Evolutionary conservation across 345 rosid species (phyloP), one percentile per base, ranked within the genome.

Genomic region (Arabis hirsuta): DNA sequence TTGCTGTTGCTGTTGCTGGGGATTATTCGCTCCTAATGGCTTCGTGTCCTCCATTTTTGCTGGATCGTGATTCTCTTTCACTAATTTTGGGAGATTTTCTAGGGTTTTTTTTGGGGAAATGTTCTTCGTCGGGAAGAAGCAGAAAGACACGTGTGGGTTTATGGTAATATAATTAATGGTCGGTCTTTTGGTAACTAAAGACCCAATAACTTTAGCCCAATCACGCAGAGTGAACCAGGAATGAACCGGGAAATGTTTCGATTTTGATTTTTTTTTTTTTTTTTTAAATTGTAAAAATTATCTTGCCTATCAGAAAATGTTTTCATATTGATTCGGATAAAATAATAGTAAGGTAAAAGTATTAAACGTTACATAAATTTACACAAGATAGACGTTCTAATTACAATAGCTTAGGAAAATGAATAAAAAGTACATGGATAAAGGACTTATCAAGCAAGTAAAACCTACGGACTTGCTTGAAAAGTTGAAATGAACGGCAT

Each of bases 31-130:
- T 16, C 29, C 69, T 69, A 36, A 26, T 27, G 79, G 71, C 71
- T 76, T 69, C 22, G 79, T 69, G 31, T 76, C 79, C 42, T 76
- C 79, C 79, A 73, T 73, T 55, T 71, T 44, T 14, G 9, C 20
- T 11, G 38, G 38, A 34, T 6, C 8, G 38, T 34, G 38, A 34
- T 34, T n/a, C 34, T 38, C 39, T 24, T 42, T 29, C 52, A 46
- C 14, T 24, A 59, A 64, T 47, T 64, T 65, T n/a, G 24, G 55
- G 32, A 68, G 7, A 22, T 22, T 22, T 22, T 67, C 44, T 74
- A 67, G 56, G 58, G 67, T 67, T 67, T 24, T 45, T 6, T 34
- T 31, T 24, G 9, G 26, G 43, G 69, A 61, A 36, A 26, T 39
- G 22, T 46, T 64, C 34, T 11, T 61, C 61, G 55, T 24, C 57